Conservation (phyloP, 495 filamentous ascomycete genomes). For the Neurospora hispaniola region DNA sequence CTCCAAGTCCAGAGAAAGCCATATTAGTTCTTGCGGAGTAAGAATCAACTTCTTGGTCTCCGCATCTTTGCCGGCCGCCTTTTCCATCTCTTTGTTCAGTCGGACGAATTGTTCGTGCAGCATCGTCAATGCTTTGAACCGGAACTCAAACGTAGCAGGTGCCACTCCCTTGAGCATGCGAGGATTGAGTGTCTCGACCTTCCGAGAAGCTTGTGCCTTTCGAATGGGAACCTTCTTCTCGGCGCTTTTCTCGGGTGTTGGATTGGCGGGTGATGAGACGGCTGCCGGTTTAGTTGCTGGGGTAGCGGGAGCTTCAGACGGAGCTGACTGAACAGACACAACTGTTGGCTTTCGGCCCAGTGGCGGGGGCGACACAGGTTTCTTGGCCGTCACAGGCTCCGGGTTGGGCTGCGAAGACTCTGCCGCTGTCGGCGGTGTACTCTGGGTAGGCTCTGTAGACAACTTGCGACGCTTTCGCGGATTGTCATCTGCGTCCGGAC, state of each 20-base stretch:
- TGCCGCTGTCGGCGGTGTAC: not conserved
- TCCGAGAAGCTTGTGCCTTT: slow-evolving; percentile 13
- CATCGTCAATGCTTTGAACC: slow-evolving; percentile 56
- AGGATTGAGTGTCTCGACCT: slow-evolving; percentile 60
- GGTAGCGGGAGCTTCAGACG: not conserved
- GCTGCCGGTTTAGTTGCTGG: not conserved
- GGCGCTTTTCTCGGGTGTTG: not conserved
- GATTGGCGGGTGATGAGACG: not conserved
- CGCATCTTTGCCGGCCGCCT: slow-evolving; percentile 32
- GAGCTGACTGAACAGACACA: not conserved
- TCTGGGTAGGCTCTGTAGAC: slow-evolving; percentile 8
- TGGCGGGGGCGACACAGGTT: slow-evolving; percentile 24
- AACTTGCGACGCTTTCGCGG: slow-evolving; percentile 24
- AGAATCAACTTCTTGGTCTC: slow-evolving; percentile 40
- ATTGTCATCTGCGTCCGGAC: not conserved
- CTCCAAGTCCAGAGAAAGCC: slow-evolving; percentile 75
- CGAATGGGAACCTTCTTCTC: not conserved
- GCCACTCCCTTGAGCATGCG: slow-evolving; percentile 55
- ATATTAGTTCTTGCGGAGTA: slow-evolving; percentile 59
- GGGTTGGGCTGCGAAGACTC: not conserved
- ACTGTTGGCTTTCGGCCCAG: slow-evolving; percentile 17
- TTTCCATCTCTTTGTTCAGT: slow-evolving; percentile 55
- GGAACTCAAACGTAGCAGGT: slow-evolving; percentile 58
- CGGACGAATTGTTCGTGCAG: slow-evolving; percentile 64
- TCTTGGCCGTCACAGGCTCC: slow-evolving; percentile 10